A percentile compares a stretch with the other conserved stretches of the same genome.
These are phyloP conservation scores for Conringia planisiliqua DNA, from an alignment of 345 rosid genomes.

Conservation along the genomic window DNA sequence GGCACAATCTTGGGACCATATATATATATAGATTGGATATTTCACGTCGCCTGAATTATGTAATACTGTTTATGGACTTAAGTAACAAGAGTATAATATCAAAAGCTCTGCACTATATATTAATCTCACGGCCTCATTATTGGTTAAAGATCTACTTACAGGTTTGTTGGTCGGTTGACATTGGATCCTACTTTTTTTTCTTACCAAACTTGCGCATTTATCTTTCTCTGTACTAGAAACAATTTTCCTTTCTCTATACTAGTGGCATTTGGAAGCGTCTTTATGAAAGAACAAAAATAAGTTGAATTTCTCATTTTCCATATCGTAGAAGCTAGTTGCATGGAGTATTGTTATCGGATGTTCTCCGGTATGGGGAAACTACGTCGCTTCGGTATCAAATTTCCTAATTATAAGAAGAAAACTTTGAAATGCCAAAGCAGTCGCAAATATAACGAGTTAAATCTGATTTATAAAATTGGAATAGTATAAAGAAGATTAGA, in stretches of 20 bases:
- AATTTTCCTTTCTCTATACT: neutral
- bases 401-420: neutral
- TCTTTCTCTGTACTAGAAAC: neutral
- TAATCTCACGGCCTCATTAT: constrained; percentile 16
- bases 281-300: neutral
- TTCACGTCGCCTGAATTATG: neutral
- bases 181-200: constrained; percentile 7
- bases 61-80: neutral
- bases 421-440: neutral
- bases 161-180: constrained; percentile 26
- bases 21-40: neutral
- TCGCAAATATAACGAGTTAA: neutral
- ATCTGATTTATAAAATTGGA: too few species aligned
- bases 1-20: constrained; percentile 14
- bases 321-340: neutral
- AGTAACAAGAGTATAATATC: neutral
- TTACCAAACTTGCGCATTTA: neutral
- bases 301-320: neutral
- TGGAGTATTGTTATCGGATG: neutral
- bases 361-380: neutral
- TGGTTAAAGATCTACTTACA: neutral
- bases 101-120: neutral
- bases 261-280: neutral
- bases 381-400: neutral
- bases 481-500: too few species aligned